These are phyloP conservation scores for Penicillium fuscoglaucum DNA, from an alignment of 2,329 filamentous ascomycete species.

Conservation along the genomic window DNA sequence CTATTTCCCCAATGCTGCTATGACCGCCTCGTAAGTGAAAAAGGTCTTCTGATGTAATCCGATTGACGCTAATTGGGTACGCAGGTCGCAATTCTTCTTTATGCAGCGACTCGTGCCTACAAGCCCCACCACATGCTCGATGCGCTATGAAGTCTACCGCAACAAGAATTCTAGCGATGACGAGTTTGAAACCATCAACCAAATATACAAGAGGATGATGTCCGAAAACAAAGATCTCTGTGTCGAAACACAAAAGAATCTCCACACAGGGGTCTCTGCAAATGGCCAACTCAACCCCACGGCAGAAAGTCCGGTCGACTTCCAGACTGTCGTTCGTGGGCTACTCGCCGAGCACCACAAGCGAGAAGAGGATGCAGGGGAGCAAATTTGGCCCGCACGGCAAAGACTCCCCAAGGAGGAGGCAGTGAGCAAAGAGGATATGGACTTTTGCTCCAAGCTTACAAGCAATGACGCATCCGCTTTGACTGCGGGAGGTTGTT, in stretches of 20 bases:
- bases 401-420: conserved; percentile 33
- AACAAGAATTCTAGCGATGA: conserved; percentile 60
- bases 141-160: conserved; percentile 65
- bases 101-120: conserved; percentile 63
- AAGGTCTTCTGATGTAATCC: too few species aligned
- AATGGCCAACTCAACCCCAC: conserved; percentile 63
- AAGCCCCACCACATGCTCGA: conserved; percentile 52
- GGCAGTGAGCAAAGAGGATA: conserved; percentile 30
- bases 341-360: conserved; percentile 49
- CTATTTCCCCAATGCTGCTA: conserved; percentile 38
- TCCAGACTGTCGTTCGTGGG: conserved; percentile 55
- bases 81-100: conserved; percentile 59
- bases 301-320: conserved; percentile 59
- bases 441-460: conserved; percentile 34
- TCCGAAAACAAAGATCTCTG: conserved; percentile 65
- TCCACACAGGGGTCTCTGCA: conserved; percentile 60
- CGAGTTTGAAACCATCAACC: conserved; percentile 57
- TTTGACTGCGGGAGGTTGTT: conserved; percentile 19
- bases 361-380: conserved; percentile 47
- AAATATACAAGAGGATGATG: conserved; percentile 64
- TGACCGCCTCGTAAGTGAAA: conserved; percentile 34
- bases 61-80: neutral
- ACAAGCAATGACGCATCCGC: neutral
- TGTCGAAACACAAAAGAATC: conserved; percentile 57
- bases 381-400: conserved; percentile 56